These are phyloP conservation scores for Fusarium sp. DNA, from an alignment of 2,329 filamentous ascomycete genomes.

Conservation along the genomic window DNA sequence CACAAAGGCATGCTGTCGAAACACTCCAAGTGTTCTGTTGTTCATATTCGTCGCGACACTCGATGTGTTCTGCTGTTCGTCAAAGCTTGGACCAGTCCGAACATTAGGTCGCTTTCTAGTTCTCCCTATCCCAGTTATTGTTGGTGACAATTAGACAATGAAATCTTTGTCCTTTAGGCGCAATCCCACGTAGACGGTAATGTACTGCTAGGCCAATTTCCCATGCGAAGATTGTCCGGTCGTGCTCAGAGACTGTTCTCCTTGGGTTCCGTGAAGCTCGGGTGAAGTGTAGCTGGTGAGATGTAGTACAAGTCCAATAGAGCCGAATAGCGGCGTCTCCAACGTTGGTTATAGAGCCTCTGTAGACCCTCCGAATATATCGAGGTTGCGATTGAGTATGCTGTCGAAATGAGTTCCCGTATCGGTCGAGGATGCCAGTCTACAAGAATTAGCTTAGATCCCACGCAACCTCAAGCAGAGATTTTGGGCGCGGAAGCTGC, in stretches of 20 bases:
- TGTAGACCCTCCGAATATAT: too few species aligned
- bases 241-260: background rate
- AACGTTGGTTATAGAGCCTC: too few species aligned
- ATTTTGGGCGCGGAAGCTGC: background rate
- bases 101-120: conserved; percentile 5
- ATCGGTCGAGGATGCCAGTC: background rate
- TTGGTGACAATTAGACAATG: background rate
- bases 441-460: background rate
- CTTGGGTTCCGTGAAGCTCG: background rate
- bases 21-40: conserved; percentile 6
- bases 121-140: conserved; percentile 6
- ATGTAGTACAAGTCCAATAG: too few species aligned
- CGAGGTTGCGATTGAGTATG: background rate
- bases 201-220: background rate
- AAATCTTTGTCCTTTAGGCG: conserved; percentile 14
- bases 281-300: too few species aligned
- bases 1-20: conserved; percentile 11
- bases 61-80: too few species aligned
- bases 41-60: background rate
- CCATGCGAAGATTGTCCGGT: too few species aligned
- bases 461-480: background rate
- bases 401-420: background rate
- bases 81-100: background rate
- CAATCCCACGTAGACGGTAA: background rate
- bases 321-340: too few species aligned